Base-by-base conservation (phyloP, 2,329 filamentous ascomycete species). In the Juglanconis oblonga region DNA sequence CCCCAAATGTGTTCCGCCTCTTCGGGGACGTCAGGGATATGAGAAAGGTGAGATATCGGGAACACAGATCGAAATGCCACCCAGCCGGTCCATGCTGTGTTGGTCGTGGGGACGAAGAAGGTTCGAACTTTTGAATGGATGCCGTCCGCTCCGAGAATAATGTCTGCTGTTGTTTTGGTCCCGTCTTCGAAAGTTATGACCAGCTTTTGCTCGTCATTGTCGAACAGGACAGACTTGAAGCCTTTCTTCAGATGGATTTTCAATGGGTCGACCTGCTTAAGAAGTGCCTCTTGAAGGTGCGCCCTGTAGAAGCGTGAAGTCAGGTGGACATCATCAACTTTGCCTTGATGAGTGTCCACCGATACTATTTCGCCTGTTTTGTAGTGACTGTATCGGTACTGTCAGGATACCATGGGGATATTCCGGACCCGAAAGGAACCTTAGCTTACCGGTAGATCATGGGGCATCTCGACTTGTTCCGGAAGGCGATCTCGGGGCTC, bases 141-240 rank as follows among this genome's bases (percentile, higher is more conserved):
- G 44, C 82, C 82, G 67, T 85, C 81, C 0, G 80, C 77, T 1
- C 80, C 81, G 14, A 85, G 73, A 31, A 83, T 66, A 45, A 83
- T 67, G 63, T 84, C 79, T 0, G 78, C 79, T 0, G 68, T 66
- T 0, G 72, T 71, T 3, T 67, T 72, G 0, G 73, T 76, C 5
- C 78, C 80, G 64, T 84, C 81, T n/a, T 73, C 69, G 64, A 85
- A 84, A 32, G 66, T 66, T 1, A 83, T 67, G 1, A 73, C 66
- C 47, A 68, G 68, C n/a, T 65, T 62, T 2, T 62, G 64, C 3
- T 57, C 53, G 0, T 67, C 66, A 14, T 38, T 5, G 14, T 73
- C 68, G 5, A 68, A 69, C 29, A 70, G 65, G 1, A 78, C 75
- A 3, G 67, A 71, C 8, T 69, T 52, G 9, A 79, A 74, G 13